Percentiles rank a stretch among this genome's conserved stretches.
phyloP scores from a whole-genome alignment of 2,329 filamentous ascomycete genomes.

The Fusarium veterinarium region DNA sequence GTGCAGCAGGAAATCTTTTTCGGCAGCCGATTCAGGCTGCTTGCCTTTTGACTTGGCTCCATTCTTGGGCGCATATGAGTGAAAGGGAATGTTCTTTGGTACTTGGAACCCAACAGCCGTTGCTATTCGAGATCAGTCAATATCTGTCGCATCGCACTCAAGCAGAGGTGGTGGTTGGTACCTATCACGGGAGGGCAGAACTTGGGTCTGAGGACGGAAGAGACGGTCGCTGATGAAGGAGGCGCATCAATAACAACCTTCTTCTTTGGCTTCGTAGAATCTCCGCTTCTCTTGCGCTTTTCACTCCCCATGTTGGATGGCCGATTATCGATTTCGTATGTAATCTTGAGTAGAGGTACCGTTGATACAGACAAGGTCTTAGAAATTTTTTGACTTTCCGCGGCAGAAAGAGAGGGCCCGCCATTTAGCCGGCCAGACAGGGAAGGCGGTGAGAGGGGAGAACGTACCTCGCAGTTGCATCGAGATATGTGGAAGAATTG shows the following conservation, averaged over 20 bases:
- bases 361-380: constrained; percentile 35
- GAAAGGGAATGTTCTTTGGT: constrained; percentile 55
- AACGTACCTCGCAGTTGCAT: neutral
- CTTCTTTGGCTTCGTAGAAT: constrained; percentile 59
- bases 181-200: constrained; percentile 66
- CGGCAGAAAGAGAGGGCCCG: constrained; percentile 43
- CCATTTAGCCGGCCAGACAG: constrained; percentile 38
- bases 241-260: constrained; percentile 62
- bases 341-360: neutral
- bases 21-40: constrained; percentile 54
- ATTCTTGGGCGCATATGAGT: constrained; percentile 59
- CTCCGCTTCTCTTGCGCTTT: constrained; percentile 64
- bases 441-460: constrained; percentile 35
- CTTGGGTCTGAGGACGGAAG: constrained; percentile 58
- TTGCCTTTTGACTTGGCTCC: constrained; percentile 50
- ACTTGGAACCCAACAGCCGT: constrained; percentile 53
- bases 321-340: constrained; percentile 12
- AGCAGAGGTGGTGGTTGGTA: constrained; percentile 45
- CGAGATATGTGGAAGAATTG: neutral
- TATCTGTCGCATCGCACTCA: constrained; percentile 4
- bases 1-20: constrained; percentile 66
- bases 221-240: constrained; percentile 56
- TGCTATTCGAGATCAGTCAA: constrained; percentile 47
- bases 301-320: constrained; percentile 52
- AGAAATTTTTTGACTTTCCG: constrained; percentile 41